These are phyloP conservation scores for Epithemia pelagica DNA, from an alignment of 108 stramenopile genomes.

Conservation along the genomic window DNA sequence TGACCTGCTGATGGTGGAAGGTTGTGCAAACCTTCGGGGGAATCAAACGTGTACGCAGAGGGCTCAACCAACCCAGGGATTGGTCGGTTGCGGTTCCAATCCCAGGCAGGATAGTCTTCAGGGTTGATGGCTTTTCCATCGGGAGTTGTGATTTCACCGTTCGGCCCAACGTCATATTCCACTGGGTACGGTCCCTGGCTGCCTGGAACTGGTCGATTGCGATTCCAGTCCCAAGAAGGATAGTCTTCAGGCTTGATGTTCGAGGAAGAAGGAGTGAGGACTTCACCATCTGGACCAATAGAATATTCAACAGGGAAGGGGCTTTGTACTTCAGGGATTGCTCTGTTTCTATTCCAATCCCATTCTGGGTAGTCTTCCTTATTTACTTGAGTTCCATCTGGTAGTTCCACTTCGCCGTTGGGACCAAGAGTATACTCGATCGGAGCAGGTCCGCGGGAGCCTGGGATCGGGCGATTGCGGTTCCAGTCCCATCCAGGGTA, in stretches of 20 bases:
- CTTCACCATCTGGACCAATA: background rate
- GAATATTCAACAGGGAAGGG: slow-evolving; percentile 4
- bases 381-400: background rate
- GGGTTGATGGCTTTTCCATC: slow-evolving; percentile 4
- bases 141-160: background rate
- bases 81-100: slow-evolving; percentile 4
- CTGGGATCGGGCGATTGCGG: background rate
- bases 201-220: slow-evolving; percentile 2
- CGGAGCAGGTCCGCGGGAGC: slow-evolving; percentile 1
- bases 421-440: background rate
- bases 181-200: background rate
- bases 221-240: slow-evolving; percentile 10
- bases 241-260: background rate
- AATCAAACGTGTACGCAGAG: background rate
- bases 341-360: slow-evolving; percentile 11
- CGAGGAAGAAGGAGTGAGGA: background rate
- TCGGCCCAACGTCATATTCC: background rate
- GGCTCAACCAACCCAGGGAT: background rate
- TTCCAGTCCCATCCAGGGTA: slow-evolving; percentile 7
- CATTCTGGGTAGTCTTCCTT: slow-evolving; percentile 5
- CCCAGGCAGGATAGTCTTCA: background rate
- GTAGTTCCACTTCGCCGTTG: background rate
- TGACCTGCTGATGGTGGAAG: background rate
- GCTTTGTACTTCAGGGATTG: slow-evolving; percentile 1
- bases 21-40: background rate